Conservation (phyloP, 306 rosid genomes). For the Begonia fuchsioides region DNA sequence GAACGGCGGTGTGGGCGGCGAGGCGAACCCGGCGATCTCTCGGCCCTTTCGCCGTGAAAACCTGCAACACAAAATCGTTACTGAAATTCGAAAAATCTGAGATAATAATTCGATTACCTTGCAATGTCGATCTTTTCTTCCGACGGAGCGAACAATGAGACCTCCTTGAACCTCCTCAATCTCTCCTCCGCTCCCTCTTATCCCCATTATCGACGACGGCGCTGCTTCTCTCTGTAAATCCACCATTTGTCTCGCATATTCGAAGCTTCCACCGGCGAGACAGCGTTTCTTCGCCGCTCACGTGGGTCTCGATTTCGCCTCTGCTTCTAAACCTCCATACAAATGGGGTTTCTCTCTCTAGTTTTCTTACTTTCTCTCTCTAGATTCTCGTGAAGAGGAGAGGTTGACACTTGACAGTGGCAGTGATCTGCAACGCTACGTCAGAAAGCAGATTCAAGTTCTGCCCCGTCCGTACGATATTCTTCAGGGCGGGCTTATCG, state of each 20-base stretch:
- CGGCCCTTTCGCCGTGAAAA: conserved; percentile 14
- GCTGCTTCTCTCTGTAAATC: conserved; percentile 9
- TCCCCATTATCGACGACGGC: conserved; percentile 12
- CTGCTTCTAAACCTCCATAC: conserved; percentile 5
- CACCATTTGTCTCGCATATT: conserved; percentile 16
- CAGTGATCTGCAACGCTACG: no score
- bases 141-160: conserved; percentile 16
- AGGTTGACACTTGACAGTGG: no score
- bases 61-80: background rate
- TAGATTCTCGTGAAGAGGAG: no score
- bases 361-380: no score
- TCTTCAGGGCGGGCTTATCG: no score
- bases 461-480: no score
- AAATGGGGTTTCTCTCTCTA: background rate
- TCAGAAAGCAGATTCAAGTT: no score
- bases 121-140: conserved; percentile 16
- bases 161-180: conserved; percentile 18
- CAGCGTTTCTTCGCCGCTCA: conserved; percentile 4
- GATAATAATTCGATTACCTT: background rate
- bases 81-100: no score
- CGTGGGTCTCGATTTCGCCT: conserved; percentile 3
- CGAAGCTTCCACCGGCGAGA: conserved; percentile 9
- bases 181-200: conserved; percentile 10
- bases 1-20: conserved; percentile 15
- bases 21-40: conserved; percentile 16